Evolutionary conservation across 495 filamentous ascomycete genomes (phyloP), one percentile per base, ranked within the genome.

Genomic region (Zalerion maritima): DNA sequence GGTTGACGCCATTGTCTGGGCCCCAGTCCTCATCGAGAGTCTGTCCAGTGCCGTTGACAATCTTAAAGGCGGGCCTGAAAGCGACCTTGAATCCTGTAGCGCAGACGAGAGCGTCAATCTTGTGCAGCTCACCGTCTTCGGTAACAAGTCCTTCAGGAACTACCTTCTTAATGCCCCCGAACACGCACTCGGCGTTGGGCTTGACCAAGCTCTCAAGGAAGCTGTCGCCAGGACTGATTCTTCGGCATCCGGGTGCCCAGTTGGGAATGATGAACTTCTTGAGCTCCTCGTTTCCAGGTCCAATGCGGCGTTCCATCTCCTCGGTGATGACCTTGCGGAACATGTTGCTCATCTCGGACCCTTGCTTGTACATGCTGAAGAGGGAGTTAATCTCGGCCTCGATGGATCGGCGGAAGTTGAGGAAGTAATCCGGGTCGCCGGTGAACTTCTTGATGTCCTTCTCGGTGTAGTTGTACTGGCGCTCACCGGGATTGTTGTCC

Each of bases 151-250:
- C 58, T 1, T 38, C 61, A 9, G 39, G 41, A 3, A 62, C 68
- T 34, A 72, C 60, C 5, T 39, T 38, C 17, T 55, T 32, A 40
- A 71, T 70, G 10, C 32, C 46, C 0, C 43, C 47, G 9, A 43
- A 50, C 29, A 69, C 60, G 19, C 57, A 57, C 30, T 42, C 43
- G 25, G 65, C 63, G 21, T 73, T 71, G 1, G 52, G 42, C 36
- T 68, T 46, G 5, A 48, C 43, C 12, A 74, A 34, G 3, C 66
- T 56, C 33, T 73, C 69, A 1, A 74, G 56, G 35, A 71, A 74
- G 0, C 67, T 65, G 4, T 62, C 58, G 0, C 67, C 69, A 4
- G 69, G 69, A 0, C 67, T 71, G 0, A 69, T 49, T 14, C 69
- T 64, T 17, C 66, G 60, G 26, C 67, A 73, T 35, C 60, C 57